Evolutionary conservation across 139 green algal genomes (phyloP).

Genomic region (Coelastrella sp.): DNA sequence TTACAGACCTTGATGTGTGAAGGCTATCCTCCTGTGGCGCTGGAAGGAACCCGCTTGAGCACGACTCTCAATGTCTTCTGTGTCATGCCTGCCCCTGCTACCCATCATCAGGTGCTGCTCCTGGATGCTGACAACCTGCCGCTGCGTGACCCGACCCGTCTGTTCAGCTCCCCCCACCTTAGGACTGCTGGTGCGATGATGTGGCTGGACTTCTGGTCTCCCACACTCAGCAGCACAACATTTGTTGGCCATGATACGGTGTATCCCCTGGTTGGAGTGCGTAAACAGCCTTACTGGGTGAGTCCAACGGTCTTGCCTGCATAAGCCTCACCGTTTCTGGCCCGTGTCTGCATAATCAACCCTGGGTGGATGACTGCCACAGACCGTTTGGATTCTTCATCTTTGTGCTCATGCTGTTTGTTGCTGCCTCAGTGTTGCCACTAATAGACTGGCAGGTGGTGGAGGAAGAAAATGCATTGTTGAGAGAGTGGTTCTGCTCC

Average conservation of each 20-base stretch:
- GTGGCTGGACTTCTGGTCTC: slow-evolving; percentile 43
- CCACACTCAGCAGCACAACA: slow-evolving; percentile 12
- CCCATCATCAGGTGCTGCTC: slow-evolving; percentile 56
- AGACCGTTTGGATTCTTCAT: not conserved
- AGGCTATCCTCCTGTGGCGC: too few relatives aligned
- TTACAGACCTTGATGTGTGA: too few relatives aligned
- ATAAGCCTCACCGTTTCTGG: not conserved
- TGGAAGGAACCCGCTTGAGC: too few relatives aligned
- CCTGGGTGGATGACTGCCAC: not conserved
- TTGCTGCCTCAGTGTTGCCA: not conserved
- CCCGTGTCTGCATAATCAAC: not conserved
- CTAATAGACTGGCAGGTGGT: not conserved
- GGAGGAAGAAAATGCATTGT: not conserved
- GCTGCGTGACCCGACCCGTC: slow-evolving; percentile 31
- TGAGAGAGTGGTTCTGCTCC: not conserved
- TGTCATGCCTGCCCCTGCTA: not conserved
- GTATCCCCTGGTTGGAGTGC: not conserved
- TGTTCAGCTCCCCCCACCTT: slow-evolving; percentile 46
- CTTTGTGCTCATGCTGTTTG: not conserved
- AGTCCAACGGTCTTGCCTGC: not conserved
- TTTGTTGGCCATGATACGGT: slow-evolving; percentile 11
- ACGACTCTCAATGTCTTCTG: not conserved
- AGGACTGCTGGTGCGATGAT: slow-evolving; percentile 21
- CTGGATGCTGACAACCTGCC: slow-evolving; percentile 56
- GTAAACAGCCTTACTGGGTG: slow-evolving; percentile 27